A percentile compares a stretch with the other conserved stretches of the same genome.
Conservation (phyloP, 202 grass and related monocot genomes). For the Schoenoplectus tabernaemontani region DNA sequence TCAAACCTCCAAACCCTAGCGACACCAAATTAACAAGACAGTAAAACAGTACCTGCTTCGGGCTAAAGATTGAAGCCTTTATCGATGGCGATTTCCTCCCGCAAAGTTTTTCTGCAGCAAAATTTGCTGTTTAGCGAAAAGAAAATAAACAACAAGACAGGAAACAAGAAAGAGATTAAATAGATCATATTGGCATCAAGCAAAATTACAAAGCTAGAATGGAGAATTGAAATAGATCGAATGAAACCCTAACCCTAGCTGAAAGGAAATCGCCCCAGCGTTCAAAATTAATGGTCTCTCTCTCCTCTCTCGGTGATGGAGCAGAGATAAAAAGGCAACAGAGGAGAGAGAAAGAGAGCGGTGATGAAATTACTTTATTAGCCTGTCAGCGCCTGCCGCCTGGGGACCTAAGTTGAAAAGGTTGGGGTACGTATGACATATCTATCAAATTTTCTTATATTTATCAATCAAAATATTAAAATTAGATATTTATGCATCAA, state of each 20-base stretch:
- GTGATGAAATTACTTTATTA: neutral
- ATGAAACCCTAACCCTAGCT: conserved; percentile 14
- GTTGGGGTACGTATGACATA: no score
- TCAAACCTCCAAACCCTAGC: conserved; percentile 10
- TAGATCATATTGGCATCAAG: conserved; percentile 13
- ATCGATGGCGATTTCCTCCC: conserved; percentile 15
- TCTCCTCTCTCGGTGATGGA: conserved; percentile 16
- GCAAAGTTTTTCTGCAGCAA: conserved; percentile 6
- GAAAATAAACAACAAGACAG: neutral
- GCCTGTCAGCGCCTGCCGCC: no score
- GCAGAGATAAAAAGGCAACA: conserved; percentile 18
- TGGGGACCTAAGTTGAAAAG: no score
- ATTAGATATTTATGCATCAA: no score
- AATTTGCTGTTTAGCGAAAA: neutral
- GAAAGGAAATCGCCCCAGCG: conserved; percentile 28
- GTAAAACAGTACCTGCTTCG: conserved; percentile 8
- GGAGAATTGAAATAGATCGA: neutral
- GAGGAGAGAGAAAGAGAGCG: conserved; percentile 8
- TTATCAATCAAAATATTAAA: no score
- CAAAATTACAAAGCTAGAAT: neutral
- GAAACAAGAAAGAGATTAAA: neutral
- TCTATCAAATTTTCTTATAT: no score
- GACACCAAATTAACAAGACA: neutral
- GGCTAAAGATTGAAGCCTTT: neutral
- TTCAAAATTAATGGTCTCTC: conserved; percentile 21